Conservation (phyloP, 345 rosid species). For the Chamaenerion angustifolium region DNA sequence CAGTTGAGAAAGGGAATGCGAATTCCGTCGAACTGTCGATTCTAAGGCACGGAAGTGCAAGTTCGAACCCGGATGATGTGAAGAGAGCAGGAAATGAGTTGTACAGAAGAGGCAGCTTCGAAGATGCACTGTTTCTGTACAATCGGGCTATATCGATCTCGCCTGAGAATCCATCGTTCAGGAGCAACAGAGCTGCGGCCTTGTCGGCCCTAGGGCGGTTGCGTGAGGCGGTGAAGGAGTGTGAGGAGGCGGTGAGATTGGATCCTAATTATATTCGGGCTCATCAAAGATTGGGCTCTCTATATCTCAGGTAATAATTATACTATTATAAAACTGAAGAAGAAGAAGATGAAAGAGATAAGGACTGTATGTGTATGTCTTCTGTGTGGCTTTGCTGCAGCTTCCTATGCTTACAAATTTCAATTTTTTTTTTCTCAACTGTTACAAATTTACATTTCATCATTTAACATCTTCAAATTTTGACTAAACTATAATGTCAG, state of each 20-base stretch:
- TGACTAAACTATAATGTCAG: too few relatives aligned
- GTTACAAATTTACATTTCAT: background rate
- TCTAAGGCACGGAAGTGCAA: conserved; percentile 6
- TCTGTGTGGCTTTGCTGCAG: too few relatives aligned
- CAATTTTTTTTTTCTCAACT: background rate
- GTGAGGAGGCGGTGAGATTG: conserved; percentile 72
- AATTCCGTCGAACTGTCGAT: conserved; percentile 1
- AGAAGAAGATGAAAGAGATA: too few relatives aligned
- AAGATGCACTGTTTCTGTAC: conserved; percentile 60
- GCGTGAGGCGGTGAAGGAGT: conserved; percentile 69
- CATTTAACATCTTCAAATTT: too few relatives aligned
- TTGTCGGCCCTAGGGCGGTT: conserved; percentile 58
- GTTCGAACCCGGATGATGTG: conserved; percentile 59
- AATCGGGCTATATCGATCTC: conserved; percentile 62
- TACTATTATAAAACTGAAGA: too few relatives aligned
- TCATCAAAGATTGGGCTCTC: conserved; percentile 67
- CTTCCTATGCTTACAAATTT: too few relatives aligned
- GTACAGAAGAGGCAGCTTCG: conserved; percentile 55
- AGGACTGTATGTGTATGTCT: too few relatives aligned
- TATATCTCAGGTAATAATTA: conserved; percentile 52
- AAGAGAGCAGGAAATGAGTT: conserved; percentile 73
- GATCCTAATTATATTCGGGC: conserved; percentile 66
- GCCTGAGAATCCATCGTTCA: conserved; percentile 60
- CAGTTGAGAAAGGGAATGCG: background rate
- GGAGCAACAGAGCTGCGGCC: conserved; percentile 84